Evolutionary conservation across 2,329 filamentous ascomycete species (phyloP).

Genomic region (Didymella exigua): DNA sequence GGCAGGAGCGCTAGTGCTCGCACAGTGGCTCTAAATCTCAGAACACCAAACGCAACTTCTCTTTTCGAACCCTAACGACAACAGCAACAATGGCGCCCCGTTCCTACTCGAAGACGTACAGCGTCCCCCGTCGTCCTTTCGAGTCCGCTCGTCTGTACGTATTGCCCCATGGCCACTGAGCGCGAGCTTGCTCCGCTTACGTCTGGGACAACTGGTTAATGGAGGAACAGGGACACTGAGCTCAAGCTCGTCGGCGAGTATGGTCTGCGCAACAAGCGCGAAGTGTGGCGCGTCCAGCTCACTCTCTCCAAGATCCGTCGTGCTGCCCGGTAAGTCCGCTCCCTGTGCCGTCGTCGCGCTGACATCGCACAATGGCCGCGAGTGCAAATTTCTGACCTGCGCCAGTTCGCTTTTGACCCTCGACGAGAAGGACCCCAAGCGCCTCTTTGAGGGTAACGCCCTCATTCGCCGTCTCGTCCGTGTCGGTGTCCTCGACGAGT

Average conservation of each 20-base stretch:
- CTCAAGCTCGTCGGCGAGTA: conserved; percentile 99
- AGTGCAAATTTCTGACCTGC: conserved; percentile 24
- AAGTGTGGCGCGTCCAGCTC: conserved; percentile 99
- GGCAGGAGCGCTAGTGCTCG: conserved; percentile 3
- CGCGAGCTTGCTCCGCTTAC: conserved; percentile 96
- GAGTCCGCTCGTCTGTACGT: conserved; percentile 99
- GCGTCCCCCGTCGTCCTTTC: conserved; percentile 97
- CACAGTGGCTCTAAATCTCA: conserved; percentile 17
- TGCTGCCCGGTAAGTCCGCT: conserved; percentile 87
- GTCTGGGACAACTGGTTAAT: conserved; percentile 80
- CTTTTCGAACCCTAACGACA: conserved; percentile 34
- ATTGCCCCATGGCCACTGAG: conserved; percentile 86
- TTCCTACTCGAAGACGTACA: conserved; percentile 99
- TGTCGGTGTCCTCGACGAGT: conserved; percentile 99
- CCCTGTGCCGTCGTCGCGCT: conserved; percentile 13
- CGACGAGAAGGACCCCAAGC: conserved; percentile 99
- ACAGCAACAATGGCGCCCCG: conserved; percentile 55
- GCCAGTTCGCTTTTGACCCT: conserved; percentile 97
- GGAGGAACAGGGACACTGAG: conserved; percentile 85
- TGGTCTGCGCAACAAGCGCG: conserved; percentile 99
- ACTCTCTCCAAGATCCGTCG: conserved; percentile 99
- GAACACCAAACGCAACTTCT: conserved; percentile 28
- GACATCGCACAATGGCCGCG: conserved; percentile 15
- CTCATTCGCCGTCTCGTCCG: conserved; percentile 99
- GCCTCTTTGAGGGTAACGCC: conserved; percentile 99